phyloP scores from a whole-genome alignment of 176 grass and related monocot genomes.

The Rhipidocladum racemiflorum region DNA sequence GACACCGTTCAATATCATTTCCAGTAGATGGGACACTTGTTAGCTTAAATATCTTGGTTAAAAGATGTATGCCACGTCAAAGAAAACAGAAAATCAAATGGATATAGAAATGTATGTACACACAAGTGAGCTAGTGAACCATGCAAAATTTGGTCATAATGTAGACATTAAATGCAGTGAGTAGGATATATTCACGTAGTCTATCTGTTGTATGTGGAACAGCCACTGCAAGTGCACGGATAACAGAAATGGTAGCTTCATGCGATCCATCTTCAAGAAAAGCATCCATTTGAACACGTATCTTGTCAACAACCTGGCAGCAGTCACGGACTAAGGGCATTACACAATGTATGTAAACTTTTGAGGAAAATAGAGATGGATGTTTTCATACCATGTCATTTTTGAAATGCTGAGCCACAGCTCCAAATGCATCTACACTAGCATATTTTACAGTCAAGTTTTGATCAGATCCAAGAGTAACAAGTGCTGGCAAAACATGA shows the following conservation, averaged over 20 bases:
- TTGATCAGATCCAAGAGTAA: slow-evolving; percentile 88
- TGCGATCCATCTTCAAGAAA: slow-evolving; percentile 99
- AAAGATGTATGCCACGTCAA: slow-evolving; percentile 86
- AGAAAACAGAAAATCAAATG: slow-evolving; percentile 46
- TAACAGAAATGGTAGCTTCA: slow-evolving; percentile 85
- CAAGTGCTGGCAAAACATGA: slow-evolving; percentile 88
- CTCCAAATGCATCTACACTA: slow-evolving; percentile 93
- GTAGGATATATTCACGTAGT: slow-evolving; percentile 99
- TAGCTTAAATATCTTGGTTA: slow-evolving; percentile 88
- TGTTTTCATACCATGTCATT: slow-evolving; percentile 76
- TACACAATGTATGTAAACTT: slow-evolving; percentile 9
- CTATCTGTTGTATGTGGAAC: slow-evolving; percentile 87
- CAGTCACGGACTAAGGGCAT: slow-evolving; percentile 1
- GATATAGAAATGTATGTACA: slow-evolving; percentile 20
- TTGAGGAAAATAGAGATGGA: slow-evolving; percentile 16
- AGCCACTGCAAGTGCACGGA: slow-evolving; percentile 72
- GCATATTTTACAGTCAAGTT: slow-evolving; percentile 94
- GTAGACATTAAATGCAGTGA: slow-evolving; percentile 20
- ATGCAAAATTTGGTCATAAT: slow-evolving; percentile 23
- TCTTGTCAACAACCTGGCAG: slow-evolving; percentile 89
- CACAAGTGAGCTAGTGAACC: slow-evolving; percentile 1
- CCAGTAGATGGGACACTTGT: slow-evolving; percentile 48
- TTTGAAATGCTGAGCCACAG: slow-evolving; percentile 96
- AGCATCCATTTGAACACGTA: slow-evolving; percentile 95
- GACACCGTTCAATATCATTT: slow-evolving; percentile 45